phyloP scores from a whole-genome alignment of 495 filamentous ascomycete species.

The Daldinia decipiens region DNA sequence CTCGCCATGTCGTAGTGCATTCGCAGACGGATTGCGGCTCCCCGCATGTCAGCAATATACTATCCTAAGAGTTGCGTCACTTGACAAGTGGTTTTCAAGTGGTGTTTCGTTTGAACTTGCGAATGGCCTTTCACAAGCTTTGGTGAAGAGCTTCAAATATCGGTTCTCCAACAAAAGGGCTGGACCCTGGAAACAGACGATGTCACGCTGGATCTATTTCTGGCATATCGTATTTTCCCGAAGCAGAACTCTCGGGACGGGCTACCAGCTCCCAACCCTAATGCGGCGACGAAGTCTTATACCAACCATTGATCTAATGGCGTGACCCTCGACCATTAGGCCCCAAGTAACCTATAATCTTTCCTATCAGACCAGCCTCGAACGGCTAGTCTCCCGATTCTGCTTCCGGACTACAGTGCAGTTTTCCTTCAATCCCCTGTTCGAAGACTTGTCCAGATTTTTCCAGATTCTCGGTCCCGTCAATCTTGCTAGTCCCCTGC shows the following conservation, averaged over 20 bases:
- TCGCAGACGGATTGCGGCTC: constrained; percentile 25
- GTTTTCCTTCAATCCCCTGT: constrained; percentile 11
- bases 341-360: constrained; percentile 18
- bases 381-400: constrained; percentile 27
- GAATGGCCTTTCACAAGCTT: constrained; percentile 14
- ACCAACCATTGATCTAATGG: constrained; percentile 28
- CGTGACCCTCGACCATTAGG: constrained; percentile 34
- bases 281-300: constrained; percentile 25
- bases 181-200: constrained; percentile 18
- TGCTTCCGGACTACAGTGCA: constrained; percentile 3
- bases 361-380: constrained; percentile 34
- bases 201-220: constrained; percentile 42
- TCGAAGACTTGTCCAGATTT: constrained; percentile 36
- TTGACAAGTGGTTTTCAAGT: constrained; percentile 11
- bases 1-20: constrained; percentile 4
- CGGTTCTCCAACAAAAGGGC: constrained; percentile 18
- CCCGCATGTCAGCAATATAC: constrained; percentile 5
- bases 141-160: constrained; percentile 4
- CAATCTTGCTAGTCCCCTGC: constrained; percentile 27
- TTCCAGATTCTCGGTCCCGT: constrained; percentile 32
- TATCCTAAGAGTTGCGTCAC: constrained; percentile 24
- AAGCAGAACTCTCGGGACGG: constrained; percentile 33
- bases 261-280: constrained; percentile 26
- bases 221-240: constrained; percentile 36
- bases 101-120: constrained; percentile 6